Conservation (phyloP, 352 stramenopile species). For the Halophytophthora polymorphica region DNA sequence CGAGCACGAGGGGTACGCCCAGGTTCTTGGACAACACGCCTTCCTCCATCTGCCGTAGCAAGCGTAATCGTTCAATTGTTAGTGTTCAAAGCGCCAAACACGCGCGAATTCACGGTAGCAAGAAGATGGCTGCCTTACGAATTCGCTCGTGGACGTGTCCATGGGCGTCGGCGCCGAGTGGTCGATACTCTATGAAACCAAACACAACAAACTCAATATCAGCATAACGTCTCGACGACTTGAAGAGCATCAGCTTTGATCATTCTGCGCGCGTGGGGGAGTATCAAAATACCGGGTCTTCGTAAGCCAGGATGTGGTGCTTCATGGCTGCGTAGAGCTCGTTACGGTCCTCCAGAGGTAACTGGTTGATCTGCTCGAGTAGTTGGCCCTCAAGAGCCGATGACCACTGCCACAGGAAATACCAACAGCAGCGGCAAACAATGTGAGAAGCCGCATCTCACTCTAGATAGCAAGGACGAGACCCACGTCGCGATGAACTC, state of each 20-base stretch:
- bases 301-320: slow-evolving; percentile 72
- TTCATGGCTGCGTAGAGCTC: slow-evolving; percentile 66
- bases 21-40: slow-evolving; percentile 78
- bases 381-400: slow-evolving; percentile 70
- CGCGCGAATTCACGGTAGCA: background rate
- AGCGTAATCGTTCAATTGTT: background rate
- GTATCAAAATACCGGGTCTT: slow-evolving; percentile 83
- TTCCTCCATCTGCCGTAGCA: slow-evolving; percentile 62
- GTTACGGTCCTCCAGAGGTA: slow-evolving; percentile 42
- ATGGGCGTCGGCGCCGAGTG: slow-evolving; percentile 46
- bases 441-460: background rate
- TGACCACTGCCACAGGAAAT: slow-evolving; percentile 74
- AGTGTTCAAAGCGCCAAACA: background rate
- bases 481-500: no score
- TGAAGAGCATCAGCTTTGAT: no score
- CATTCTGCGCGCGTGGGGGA: no score
- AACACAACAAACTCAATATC: background rate
- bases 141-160: slow-evolving; percentile 61
- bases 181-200: slow-evolving; percentile 43
- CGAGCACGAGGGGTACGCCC: slow-evolving; percentile 65
- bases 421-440: background rate
- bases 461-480: background rate
- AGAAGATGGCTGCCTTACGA: slow-evolving; percentile 38
- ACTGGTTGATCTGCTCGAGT: slow-evolving; percentile 67
- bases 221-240: no score